Percentiles rank a stretch among this genome's conserved stretches.
Evolutionary conservation across 2,329 filamentous ascomycete genomes (phyloP).

Genomic region (Hypoxylon sp.): DNA sequence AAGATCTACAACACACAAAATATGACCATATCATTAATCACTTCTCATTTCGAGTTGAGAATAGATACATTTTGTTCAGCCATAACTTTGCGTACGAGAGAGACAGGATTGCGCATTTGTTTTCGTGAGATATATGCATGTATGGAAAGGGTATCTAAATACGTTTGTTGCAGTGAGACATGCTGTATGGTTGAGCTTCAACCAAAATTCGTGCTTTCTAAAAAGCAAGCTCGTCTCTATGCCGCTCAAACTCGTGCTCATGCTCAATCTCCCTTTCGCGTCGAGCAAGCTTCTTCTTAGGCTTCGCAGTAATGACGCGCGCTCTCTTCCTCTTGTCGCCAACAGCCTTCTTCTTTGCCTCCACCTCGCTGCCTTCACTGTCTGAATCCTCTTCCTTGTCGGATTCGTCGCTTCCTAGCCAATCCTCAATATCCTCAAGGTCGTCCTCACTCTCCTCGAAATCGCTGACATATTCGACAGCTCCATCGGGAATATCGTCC

Average conservation of each 20-base stretch:
- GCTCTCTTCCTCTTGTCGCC: slow-evolving; percentile 64
- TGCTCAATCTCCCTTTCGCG: slow-evolving; percentile 81
- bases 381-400: slow-evolving; percentile 70
- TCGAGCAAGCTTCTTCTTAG: slow-evolving; percentile 70
- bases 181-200: slow-evolving; percentile 21
- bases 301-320: slow-evolving; percentile 57
- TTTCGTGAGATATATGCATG: slow-evolving; percentile 10
- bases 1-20: slow-evolving; percentile 15
- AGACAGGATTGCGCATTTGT: slow-evolving; percentile 13
- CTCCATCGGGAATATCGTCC: slow-evolving; percentile 75
- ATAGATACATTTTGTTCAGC: slow-evolving; percentile 6
- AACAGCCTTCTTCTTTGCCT: slow-evolving; percentile 64
- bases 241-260: slow-evolving; percentile 71
- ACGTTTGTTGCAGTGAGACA: slow-evolving; percentile 21
- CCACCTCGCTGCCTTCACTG: slow-evolving; percentile 69
- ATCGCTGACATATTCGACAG: slow-evolving; percentile 94
- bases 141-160: slow-evolving; percentile 39
- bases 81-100: background rate
- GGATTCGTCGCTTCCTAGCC: slow-evolving; percentile 81
- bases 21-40: slow-evolving; percentile 9
- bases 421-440: slow-evolving; percentile 87
- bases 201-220: slow-evolving; percentile 38
- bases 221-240: slow-evolving; percentile 51
- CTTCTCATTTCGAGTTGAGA: background rate
- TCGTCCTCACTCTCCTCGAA: slow-evolving; percentile 87